phyloP scores from a whole-genome alignment of 305 asterid species.

The Striga hermonthica region DNA sequence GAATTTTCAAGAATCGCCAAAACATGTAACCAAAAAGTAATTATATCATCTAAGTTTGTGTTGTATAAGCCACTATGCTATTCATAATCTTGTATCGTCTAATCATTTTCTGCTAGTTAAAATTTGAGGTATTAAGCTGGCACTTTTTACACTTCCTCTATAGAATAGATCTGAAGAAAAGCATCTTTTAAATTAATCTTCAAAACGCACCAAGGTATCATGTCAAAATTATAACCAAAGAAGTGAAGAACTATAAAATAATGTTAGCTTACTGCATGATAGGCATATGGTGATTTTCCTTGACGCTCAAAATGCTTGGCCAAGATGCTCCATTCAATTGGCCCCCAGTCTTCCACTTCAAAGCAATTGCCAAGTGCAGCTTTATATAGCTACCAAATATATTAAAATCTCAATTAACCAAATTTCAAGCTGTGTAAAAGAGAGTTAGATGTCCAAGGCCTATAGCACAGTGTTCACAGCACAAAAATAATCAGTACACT shows the following conservation, averaged over 20 bases:
- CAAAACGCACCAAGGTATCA: constrained; percentile 22
- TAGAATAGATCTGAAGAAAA: background rate
- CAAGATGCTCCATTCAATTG: constrained; percentile 83
- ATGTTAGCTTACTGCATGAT: constrained; percentile 80
- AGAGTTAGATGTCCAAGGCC: background rate
- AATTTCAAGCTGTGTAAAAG: background rate
- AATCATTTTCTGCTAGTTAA: background rate
- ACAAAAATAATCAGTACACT: background rate
- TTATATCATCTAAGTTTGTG: too few relatives aligned
- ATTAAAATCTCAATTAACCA: constrained; percentile 25
- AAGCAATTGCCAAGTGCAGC: constrained; percentile 84
- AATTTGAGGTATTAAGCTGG: background rate
- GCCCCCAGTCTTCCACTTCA: constrained; percentile 95
- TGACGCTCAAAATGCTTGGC: constrained; percentile 95
- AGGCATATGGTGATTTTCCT: constrained; percentile 90
- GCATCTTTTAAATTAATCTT: background rate
- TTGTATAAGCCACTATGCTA: background rate
- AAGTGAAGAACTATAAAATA: constrained; percentile 19
- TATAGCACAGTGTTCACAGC: background rate
- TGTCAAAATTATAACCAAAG: constrained; percentile 13
- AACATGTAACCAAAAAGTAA: background rate
- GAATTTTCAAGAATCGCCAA: background rate
- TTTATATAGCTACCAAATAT: constrained; percentile 62
- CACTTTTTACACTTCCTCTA: background rate
- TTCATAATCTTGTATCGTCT: background rate